Conservation (phyloP, 2,329 filamentous ascomycete species). For the Nothophoma quercina region DNA sequence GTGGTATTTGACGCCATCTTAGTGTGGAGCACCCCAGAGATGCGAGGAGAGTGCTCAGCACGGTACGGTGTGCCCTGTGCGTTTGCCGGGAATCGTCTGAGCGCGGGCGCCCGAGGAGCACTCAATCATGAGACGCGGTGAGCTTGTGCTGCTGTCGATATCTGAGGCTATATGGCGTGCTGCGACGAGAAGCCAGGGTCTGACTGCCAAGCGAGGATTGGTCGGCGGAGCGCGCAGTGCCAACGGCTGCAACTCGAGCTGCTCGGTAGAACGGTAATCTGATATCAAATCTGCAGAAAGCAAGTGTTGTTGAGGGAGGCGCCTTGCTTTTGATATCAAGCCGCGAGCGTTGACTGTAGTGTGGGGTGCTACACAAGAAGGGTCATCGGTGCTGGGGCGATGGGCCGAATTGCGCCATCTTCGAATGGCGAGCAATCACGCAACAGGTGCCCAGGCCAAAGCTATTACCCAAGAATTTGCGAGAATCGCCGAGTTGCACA, state of each 20-base stretch:
- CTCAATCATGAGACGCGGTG: conserved; percentile 24
- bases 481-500: not conserved
- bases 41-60: not conserved
- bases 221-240: conserved; percentile 12
- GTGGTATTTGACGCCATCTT: conserved; percentile 39
- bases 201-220: conserved; percentile 11
- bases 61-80: conserved; percentile 14
- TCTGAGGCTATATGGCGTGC: conserved; percentile 31
- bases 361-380: conserved; percentile 6
- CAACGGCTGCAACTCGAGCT: not conserved
- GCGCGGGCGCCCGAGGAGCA: conserved; percentile 16
- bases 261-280: not conserved
- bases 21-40: conserved; percentile 16
- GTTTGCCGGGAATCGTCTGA: conserved; percentile 10
- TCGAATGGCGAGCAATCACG: conserved; percentile 15
- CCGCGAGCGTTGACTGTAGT: conserved; percentile 6
- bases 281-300: not conserved
- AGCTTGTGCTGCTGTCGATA: conserved; percentile 27
- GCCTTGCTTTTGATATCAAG: conserved; percentile 11
- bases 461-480: conserved; percentile 20
- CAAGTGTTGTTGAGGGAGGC: not conserved
- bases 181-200: conserved; percentile 20
- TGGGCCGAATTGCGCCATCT: conserved; percentile 11
- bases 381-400: conserved; percentile 10
- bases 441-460: conserved; percentile 10